These are phyloP conservation scores for Lathyrus aphaca DNA, from an alignment of 306 rosid genomes.

Conservation along the genomic window DNA sequence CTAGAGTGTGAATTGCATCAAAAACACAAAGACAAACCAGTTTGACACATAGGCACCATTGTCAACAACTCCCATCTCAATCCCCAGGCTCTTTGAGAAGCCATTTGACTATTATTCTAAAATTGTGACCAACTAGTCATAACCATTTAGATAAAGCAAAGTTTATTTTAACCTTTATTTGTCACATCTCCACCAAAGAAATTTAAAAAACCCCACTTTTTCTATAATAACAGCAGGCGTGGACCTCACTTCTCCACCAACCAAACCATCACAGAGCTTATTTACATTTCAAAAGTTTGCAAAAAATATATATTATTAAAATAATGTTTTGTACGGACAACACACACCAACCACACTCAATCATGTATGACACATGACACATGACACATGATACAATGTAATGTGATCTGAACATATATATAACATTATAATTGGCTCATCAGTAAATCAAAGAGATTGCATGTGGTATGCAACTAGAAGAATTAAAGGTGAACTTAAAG, in stretches of 20 bases:
- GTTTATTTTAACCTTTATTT: slow-evolving; percentile 19
- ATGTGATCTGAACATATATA: slow-evolving; percentile 15
- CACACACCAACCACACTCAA: slow-evolving; percentile 39
- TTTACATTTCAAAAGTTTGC: slow-evolving; percentile 26
- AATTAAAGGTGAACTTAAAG: slow-evolving; percentile 14
- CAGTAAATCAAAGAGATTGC: slow-evolving; percentile 23
- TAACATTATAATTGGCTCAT: slow-evolving; percentile 43
- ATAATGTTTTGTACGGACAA: slow-evolving; percentile 41
- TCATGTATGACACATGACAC: slow-evolving; percentile 14
- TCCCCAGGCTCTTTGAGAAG: slow-evolving; percentile 28
- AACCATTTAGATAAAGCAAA: slow-evolving; percentile 32
- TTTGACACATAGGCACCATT: not conserved
- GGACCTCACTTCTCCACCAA: slow-evolving; percentile 77
- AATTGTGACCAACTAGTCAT: slow-evolving; percentile 9
- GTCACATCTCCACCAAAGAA: slow-evolving; percentile 61
- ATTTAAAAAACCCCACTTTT: slow-evolving; percentile 40
- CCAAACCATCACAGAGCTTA: slow-evolving; percentile 57
- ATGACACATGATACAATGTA: slow-evolving; percentile 23
- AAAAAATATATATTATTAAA: not conserved
- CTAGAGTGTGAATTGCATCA: not conserved
- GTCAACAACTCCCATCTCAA: slow-evolving; percentile 27
- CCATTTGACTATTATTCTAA: slow-evolving; percentile 39
- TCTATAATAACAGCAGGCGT: slow-evolving; percentile 39
- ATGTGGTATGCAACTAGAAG: slow-evolving; percentile 16
- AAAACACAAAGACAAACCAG: slow-evolving; percentile 12